phyloP scores from a whole-genome alignment of 805 yeast genomes.

The Kockiozyma suomiensis region DNA sequence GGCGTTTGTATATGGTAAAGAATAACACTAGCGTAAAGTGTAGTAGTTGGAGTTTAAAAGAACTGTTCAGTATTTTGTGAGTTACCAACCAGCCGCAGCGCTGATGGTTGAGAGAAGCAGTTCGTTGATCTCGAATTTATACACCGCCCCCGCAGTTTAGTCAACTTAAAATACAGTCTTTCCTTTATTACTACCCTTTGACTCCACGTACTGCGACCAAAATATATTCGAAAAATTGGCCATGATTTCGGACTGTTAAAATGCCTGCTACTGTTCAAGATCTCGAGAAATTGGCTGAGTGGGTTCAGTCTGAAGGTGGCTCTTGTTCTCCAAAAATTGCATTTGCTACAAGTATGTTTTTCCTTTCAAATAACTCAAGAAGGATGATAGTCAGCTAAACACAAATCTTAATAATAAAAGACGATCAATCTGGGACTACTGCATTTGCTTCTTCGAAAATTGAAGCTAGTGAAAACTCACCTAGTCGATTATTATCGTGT shows the following conservation, averaged over 20 bases:
- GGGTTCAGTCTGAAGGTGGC: conserved; percentile 25
- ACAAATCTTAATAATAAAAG: neutral
- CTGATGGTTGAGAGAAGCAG: neutral
- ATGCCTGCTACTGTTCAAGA: conserved; percentile 4
- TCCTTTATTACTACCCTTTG: too few relatives aligned
- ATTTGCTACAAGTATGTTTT: conserved; percentile 9
- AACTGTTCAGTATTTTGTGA: neutral
- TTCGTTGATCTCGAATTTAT: too few relatives aligned
- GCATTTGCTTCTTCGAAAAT: conserved; percentile 15
- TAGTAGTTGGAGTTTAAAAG: too few relatives aligned
- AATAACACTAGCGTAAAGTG: too few relatives aligned
- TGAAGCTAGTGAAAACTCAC: neutral
- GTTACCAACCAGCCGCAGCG: neutral
- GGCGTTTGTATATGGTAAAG: too few relatives aligned
- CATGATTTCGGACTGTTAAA: neutral
- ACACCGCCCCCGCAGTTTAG: too few relatives aligned
- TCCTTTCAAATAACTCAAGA: neutral
- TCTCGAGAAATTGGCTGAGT: conserved; percentile 12
- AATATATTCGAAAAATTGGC: neutral
- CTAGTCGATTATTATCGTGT: conserved; percentile 17
- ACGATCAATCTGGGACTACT: conserved; percentile 21
- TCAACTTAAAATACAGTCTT: too few relatives aligned
- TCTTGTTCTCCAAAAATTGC: conserved; percentile 18
- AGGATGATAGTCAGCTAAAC: too few relatives aligned
- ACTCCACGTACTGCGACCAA: too few relatives aligned